phyloP scores from a whole-genome alignment of 768 basidiomycete genomes.

The Psilocybe cyanescens region DNA sequence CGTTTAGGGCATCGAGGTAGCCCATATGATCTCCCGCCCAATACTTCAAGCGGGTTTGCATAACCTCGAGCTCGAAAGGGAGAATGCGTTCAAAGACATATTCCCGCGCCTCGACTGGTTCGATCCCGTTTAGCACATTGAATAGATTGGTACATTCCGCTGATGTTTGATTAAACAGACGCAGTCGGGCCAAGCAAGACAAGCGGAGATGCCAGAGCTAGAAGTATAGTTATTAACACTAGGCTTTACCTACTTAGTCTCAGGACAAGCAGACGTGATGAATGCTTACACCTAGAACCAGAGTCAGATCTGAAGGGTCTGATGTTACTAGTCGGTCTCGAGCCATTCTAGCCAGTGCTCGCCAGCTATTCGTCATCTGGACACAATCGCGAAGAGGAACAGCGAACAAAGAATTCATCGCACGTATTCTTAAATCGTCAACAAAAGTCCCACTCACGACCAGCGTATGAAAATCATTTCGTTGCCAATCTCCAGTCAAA shows the following conservation, averaged over 20 bases:
- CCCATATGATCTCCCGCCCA: constrained; percentile 84
- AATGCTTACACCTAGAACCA: constrained; percentile 66
- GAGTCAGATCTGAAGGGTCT: constrained; percentile 66
- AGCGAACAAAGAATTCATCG: neutral
- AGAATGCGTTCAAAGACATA: constrained; percentile 66
- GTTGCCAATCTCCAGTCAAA: constrained; percentile 73
- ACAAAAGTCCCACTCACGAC: constrained; percentile 59
- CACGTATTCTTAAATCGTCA: constrained; percentile 11
- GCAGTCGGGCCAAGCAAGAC: constrained; percentile 75
- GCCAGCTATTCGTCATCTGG: constrained; percentile 90
- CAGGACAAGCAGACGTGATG: neutral
- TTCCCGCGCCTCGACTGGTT: constrained; percentile 52
- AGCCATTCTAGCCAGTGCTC: constrained; percentile 83
- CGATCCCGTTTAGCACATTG: constrained; percentile 63
- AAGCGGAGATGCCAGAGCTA: constrained; percentile 88
- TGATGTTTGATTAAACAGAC: constrained; percentile 86
- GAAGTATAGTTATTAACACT: neutral
- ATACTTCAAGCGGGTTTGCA: constrained; percentile 75
- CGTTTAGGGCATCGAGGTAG: constrained; percentile 74
- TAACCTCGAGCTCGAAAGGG: constrained; percentile 68
- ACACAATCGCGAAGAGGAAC: neutral
- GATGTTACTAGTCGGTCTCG: constrained; percentile 74
- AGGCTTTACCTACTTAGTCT: neutral
- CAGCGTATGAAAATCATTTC: constrained; percentile 74
- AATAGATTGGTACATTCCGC: constrained; percentile 86